These are phyloP conservation scores for Tephrocybe rancida DNA, from an alignment of 768 basidiomycete genomes.

Conservation along the genomic window DNA sequence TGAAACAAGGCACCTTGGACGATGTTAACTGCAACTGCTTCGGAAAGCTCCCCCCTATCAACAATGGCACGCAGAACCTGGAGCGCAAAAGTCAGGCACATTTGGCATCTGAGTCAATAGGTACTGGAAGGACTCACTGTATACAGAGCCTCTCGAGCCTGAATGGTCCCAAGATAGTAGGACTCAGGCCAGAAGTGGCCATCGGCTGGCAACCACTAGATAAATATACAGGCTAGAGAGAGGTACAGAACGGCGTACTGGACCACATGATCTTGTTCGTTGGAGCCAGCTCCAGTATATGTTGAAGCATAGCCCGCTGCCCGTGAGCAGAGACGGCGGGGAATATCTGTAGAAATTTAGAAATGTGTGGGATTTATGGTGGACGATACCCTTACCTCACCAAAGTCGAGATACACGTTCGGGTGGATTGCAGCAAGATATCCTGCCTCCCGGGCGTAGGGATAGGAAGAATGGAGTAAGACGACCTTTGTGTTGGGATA, in stretches of 20 bases:
- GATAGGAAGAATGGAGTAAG: conserved; percentile 77
- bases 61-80: conserved; percentile 64
- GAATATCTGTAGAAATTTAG: conserved; percentile 54
- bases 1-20: conserved; percentile 63
- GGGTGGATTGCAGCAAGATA: conserved; percentile 72
- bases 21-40: conserved; percentile 54
- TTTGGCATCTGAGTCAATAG: not conserved
- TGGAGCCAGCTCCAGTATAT: conserved; percentile 71
- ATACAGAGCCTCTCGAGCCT: conserved; percentile 64
- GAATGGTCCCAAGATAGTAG: conserved; percentile 67
- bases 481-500: conserved; percentile 64
- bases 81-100: not conserved
- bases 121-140: conserved; percentile 38
- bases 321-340: conserved; percentile 66
- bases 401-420: conserved; percentile 82
- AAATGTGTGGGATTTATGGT: not conserved
- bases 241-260: conserved; percentile 42
- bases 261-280: conserved; percentile 85
- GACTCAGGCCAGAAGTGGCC: conserved; percentile 79
- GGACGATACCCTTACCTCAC: conserved; percentile 51
- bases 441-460: conserved; percentile 76
- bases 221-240: not conserved
- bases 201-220: conserved; percentile 42
- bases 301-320: conserved; percentile 58
- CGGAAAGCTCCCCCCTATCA: conserved; percentile 48